phyloP scores from a whole-genome alignment of 805 yeast genomes.

The Candida mattraensis region DNA sequence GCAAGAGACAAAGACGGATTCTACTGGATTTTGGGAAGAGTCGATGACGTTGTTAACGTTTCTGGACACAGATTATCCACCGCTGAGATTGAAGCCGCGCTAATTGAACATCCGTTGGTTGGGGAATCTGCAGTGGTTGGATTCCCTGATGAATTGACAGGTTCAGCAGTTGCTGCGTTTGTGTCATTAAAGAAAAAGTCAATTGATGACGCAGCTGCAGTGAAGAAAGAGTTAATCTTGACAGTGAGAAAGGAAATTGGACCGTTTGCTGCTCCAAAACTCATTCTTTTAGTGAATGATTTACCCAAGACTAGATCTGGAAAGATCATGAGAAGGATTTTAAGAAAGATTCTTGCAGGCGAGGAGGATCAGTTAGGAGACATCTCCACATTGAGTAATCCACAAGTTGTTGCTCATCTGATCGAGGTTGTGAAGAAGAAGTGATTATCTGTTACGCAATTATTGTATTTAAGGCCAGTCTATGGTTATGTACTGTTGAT shows the following conservation, averaged over 20 bases:
- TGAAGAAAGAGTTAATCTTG: slow-evolving; percentile 62
- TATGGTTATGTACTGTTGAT: no score
- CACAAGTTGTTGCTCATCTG: slow-evolving; percentile 67
- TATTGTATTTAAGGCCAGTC: no score
- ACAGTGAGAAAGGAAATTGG: slow-evolving; percentile 80
- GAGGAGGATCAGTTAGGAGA: slow-evolving; percentile 84
- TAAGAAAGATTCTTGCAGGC: slow-evolving; percentile 71
- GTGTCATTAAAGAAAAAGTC: slow-evolving; percentile 65
- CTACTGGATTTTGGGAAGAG: slow-evolving; percentile 85
- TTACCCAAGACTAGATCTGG: slow-evolving; percentile 87
- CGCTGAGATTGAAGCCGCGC: slow-evolving; percentile 83
- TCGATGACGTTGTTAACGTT: slow-evolving; percentile 85
- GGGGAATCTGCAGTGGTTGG: slow-evolving; percentile 86
- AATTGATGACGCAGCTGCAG: slow-evolving; percentile 47
- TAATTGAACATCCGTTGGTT: slow-evolving; percentile 67
- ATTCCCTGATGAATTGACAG: slow-evolving; percentile 77
- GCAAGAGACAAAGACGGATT: slow-evolving; percentile 83
- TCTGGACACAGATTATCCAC: slow-evolving; percentile 88
- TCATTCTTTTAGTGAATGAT: slow-evolving; percentile 69
- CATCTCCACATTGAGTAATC: slow-evolving; percentile 74
- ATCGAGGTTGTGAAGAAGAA: slow-evolving; percentile 47
- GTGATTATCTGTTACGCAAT: slow-evolving; percentile 7
- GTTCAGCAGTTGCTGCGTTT: slow-evolving; percentile 83
- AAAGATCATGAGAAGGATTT: slow-evolving; percentile 83
- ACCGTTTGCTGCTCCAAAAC: slow-evolving; percentile 83